Conservation (phyloP, 2,329 filamentous ascomycete species). For the Rhinocladiella mackenziei region DNA sequence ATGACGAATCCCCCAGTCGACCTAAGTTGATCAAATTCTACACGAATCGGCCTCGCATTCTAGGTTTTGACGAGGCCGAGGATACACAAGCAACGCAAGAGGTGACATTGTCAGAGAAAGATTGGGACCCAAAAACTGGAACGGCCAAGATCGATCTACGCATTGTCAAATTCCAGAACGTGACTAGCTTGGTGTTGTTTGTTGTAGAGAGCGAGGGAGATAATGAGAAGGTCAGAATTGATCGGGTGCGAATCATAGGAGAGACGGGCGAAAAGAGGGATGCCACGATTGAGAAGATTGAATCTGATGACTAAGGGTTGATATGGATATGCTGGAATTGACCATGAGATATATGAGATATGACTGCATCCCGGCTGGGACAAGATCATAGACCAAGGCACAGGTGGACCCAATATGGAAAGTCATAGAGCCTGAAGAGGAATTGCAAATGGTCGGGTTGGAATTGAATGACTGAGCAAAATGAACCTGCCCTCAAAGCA, state of each 20-base stretch:
- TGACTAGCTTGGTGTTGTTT: slow-evolving; percentile 80
- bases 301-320: slow-evolving; percentile 53
- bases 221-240: slow-evolving; percentile 76
- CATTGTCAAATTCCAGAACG: slow-evolving; percentile 97
- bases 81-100: slow-evolving; percentile 76
- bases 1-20: slow-evolving; percentile 70
- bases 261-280: slow-evolving; percentile 88
- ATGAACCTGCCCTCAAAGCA: too few species aligned
- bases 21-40: slow-evolving; percentile 82
- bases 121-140: slow-evolving; percentile 73
- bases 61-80: slow-evolving; percentile 93
- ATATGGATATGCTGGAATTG: background rate
- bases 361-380: slow-evolving; percentile 12
- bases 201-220: slow-evolving; percentile 80
- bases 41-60: slow-evolving; percentile 80
- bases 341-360: slow-evolving; percentile 18
- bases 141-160: slow-evolving; percentile 71
- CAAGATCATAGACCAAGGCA: slow-evolving; percentile 7
- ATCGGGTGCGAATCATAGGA: slow-evolving; percentile 63
- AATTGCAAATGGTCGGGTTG: too few species aligned
- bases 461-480: too few species aligned
- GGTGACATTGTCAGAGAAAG: slow-evolving; percentile 66
- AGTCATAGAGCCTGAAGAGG: slow-evolving; percentile 3
- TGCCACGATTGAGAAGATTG: slow-evolving; percentile 92
- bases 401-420: too few species aligned